These are phyloP conservation scores for Phytopythium aichiense DNA, from an alignment of 352 stramenopile genomes.

Conservation along the genomic window DNA sequence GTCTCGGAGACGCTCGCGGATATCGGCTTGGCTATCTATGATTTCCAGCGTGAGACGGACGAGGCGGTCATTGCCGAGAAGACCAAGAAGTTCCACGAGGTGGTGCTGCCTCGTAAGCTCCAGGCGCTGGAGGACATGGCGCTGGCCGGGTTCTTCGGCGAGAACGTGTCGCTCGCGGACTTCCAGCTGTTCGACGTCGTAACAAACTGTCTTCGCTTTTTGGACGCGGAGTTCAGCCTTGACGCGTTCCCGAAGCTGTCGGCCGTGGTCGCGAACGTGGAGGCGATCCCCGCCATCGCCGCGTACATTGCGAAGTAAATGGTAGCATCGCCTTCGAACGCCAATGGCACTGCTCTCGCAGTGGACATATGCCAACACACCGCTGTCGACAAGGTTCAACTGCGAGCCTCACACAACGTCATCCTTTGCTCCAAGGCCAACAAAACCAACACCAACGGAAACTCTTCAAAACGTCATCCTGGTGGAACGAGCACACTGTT, in stretches of 20 bases:
- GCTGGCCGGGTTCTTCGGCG: conserved; percentile 29
- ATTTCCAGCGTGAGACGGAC: conserved; percentile 13
- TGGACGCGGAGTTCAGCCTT: background rate
- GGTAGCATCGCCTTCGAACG: too few relatives aligned
- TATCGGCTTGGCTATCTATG: conserved; percentile 33
- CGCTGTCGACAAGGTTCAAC: too few relatives aligned
- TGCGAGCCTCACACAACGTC: too few relatives aligned
- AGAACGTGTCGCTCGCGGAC: conserved; percentile 9
- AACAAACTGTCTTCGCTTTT: background rate
- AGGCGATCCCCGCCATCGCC: conserved; percentile 6
- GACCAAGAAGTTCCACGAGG: conserved; percentile 33
- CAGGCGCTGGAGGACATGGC: conserved; percentile 37
- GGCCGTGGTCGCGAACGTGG: conserved; percentile 1
- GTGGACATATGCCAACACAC: too few relatives aligned
- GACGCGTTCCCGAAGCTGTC: conserved; percentile 4
- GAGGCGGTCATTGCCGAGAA: conserved; percentile 36
- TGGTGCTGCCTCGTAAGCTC: conserved; percentile 31
- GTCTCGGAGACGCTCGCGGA: conserved; percentile 26
- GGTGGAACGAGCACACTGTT: background rate
- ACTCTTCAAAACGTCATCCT: too few relatives aligned
- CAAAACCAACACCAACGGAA: too few relatives aligned
- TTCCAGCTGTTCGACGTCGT: conserved; percentile 6
- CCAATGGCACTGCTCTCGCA: too few relatives aligned
- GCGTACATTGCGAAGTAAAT: background rate
- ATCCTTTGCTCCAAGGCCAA: too few relatives aligned